A percentile compares a stretch with the other conserved stretches of the same genome.
These are phyloP conservation scores for Citrus sp. DNA, from an alignment of 345 rosid species.

Conservation along the genomic window DNA sequence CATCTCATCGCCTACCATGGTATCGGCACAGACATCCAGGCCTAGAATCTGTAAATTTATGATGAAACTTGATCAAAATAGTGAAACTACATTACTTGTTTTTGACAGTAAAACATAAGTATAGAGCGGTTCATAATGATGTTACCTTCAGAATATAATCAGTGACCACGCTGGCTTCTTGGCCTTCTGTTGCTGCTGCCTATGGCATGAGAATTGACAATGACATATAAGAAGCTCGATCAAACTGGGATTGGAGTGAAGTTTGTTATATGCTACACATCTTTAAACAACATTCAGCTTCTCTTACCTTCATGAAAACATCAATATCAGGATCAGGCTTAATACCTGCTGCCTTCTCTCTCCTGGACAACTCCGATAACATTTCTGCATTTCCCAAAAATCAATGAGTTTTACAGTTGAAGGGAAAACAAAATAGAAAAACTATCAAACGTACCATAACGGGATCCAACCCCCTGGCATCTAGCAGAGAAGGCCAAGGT, in stretches of 20 bases:
- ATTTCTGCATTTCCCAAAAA: slow-evolving; percentile 33
- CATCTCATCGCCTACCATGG: slow-evolving; percentile 52
- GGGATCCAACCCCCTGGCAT: slow-evolving; percentile 69
- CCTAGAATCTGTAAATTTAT: slow-evolving; percentile 44
- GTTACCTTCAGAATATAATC: slow-evolving; percentile 58
- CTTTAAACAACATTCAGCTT: background rate
- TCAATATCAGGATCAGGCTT: slow-evolving; percentile 78
- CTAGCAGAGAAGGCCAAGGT: slow-evolving; percentile 77
- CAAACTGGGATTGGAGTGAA: background rate
- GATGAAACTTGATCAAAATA: background rate
- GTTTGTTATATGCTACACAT: background rate
- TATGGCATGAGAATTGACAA: slow-evolving; percentile 6
- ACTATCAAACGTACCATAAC: slow-evolving; percentile 33
- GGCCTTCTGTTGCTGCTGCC: slow-evolving; percentile 45
- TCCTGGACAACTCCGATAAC: slow-evolving; percentile 60
- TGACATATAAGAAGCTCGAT: background rate
- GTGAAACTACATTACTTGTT: background rate
- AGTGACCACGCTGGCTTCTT: slow-evolving; percentile 44
- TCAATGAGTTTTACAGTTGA: background rate
- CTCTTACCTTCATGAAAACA: slow-evolving; percentile 62
- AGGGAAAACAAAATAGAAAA: background rate
- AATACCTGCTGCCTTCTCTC: slow-evolving; percentile 70
- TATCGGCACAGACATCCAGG: slow-evolving; percentile 62
- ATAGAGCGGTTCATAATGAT: background rate
- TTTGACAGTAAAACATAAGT: background rate